Conservation (phyloP, 2,329 filamentous ascomycete species). For the Aureobasidium vineae region DNA sequence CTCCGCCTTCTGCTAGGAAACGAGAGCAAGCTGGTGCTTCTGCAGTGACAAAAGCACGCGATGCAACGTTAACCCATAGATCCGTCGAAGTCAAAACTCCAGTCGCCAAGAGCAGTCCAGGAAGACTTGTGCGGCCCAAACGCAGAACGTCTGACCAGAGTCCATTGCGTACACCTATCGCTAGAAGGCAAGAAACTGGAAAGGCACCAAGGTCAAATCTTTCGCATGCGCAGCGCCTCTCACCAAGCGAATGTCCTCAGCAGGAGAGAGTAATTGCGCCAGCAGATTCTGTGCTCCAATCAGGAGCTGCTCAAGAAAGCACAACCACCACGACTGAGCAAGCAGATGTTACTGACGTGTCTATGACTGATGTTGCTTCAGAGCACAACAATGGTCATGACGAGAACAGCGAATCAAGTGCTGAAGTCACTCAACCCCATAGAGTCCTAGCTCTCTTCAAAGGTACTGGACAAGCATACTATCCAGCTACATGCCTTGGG, state of each 20-base stretch:
- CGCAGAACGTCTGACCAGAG: conserved; percentile 15
- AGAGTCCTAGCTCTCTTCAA: conserved; percentile 60
- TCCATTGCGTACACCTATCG: conserved; percentile 11
- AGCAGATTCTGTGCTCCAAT: neutral
- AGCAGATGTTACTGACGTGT: neutral
- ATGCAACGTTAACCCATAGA: neutral
- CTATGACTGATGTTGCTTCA: neutral
- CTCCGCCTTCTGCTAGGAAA: conserved; percentile 29
- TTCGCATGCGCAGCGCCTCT: conserved; percentile 8
- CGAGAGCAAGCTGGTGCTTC: conserved; percentile 40
- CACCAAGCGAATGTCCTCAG: neutral
- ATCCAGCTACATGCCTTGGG: conserved; percentile 59
- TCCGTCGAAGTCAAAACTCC: conserved; percentile 5
- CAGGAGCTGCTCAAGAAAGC: neutral
- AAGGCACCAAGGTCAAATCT: conserved; percentile 22
- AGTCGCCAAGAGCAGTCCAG: conserved; percentile 28
- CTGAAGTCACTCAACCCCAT: conserved; percentile 44
- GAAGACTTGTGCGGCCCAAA: conserved; percentile 30
- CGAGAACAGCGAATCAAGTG: neutral
- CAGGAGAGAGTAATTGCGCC: neutral
- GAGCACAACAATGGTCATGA: neutral
- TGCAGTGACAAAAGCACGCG: conserved; percentile 35
- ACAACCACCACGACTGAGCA: neutral
- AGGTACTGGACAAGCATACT: conserved; percentile 52
- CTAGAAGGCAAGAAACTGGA: conserved; percentile 8